Evolutionary conservation across 306 rosid genomes (phyloP), one percentile per base, ranked within the genome.

Genomic region (Inga oerstediana): DNA sequence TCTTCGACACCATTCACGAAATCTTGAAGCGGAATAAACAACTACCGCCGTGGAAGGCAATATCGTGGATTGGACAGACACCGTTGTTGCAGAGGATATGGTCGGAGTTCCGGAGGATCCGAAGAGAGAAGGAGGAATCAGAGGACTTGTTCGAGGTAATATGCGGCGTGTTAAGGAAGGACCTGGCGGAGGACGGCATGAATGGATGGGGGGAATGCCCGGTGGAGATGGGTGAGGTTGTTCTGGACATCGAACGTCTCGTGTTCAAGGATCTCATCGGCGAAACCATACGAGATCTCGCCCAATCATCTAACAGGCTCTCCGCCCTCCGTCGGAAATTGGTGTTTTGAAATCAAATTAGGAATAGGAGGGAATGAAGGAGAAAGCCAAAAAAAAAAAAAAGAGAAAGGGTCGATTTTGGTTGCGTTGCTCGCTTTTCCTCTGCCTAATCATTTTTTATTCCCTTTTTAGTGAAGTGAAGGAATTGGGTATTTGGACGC

Each of bases 241-340:
- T 92, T 34, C 84, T 96, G 80, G 97, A 91, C 84, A 84, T 96
- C 1, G 99, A 96, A 83, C 90, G 99, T n/a, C 90, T 86, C 10
- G 86, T 96, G 22, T 96, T 94, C 86, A 96, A 96, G 77, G 99
- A 96, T 78, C 83, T 96, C 34, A 88, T 96, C 34, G 93, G 89
- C 12, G 98, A 96, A 84, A 90, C 97, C 8, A 94, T 96, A 71
- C 86, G 85, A 34, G 90, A 94, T 81, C 89, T 94, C 34, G 92
- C 76, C 3, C 78, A 61, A 16, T 82, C 73, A 20, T 79, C 73
- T 82, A 81, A 75, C 82, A 83, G 41, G 11, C 54, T 86, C 27
- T 69, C 82, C 7, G 89, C 82, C 24, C 89, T 81, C 17, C 90
- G 97, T 37, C 86, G 98, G 89, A 94, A 86, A 85, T 84, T 96